Evolutionary conservation across 2,329 filamentous ascomycete genomes (phyloP).

Genomic region (Uncinocarpus reesii): DNA sequence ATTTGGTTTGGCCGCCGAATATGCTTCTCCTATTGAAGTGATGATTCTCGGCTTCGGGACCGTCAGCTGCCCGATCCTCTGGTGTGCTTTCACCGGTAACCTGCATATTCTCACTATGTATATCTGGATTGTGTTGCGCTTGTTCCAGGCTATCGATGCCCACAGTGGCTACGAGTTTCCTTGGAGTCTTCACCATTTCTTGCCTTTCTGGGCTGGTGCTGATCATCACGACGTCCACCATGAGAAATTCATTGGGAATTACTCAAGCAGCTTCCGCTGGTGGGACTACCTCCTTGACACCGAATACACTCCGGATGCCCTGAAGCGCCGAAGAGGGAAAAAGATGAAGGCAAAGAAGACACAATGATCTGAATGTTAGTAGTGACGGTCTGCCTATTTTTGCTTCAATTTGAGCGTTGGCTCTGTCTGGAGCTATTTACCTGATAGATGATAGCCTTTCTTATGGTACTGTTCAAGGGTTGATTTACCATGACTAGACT

Average conservation of each 20-base stretch:
- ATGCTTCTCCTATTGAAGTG: constrained; percentile 92
- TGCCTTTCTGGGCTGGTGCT: constrained; percentile 96
- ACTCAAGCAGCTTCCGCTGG: constrained; percentile 95
- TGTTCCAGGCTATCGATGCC: constrained; percentile 96
- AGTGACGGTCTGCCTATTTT: too few species aligned
- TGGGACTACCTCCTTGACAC: constrained; percentile 95
- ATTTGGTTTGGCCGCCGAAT: constrained; percentile 92
- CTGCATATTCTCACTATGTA: constrained; percentile 98
- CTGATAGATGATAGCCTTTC: too few species aligned
- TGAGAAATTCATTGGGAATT: constrained; percentile 98
- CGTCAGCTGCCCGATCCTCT: constrained; percentile 70
- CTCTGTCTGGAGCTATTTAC: too few species aligned
- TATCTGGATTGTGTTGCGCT: constrained; percentile 79
- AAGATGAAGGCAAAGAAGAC: constrained; percentile 20
- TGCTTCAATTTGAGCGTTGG: too few species aligned
- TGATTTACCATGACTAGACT: too few species aligned
- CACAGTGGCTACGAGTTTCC: constrained; percentile 98
- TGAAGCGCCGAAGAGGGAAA: constrained; percentile 66
- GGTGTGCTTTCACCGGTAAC: constrained; percentile 71
- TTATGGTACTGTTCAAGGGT: too few species aligned
- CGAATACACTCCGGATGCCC: constrained; percentile 78
- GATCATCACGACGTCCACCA: constrained; percentile 96
- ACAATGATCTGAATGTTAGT: too few species aligned
- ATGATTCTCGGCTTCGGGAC: constrained; percentile 87
- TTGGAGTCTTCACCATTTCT: constrained; percentile 88